Evolutionary conservation across 2,329 filamentous ascomycete species (phyloP).

Genomic region (Coleophoma eucalyptorum): DNA sequence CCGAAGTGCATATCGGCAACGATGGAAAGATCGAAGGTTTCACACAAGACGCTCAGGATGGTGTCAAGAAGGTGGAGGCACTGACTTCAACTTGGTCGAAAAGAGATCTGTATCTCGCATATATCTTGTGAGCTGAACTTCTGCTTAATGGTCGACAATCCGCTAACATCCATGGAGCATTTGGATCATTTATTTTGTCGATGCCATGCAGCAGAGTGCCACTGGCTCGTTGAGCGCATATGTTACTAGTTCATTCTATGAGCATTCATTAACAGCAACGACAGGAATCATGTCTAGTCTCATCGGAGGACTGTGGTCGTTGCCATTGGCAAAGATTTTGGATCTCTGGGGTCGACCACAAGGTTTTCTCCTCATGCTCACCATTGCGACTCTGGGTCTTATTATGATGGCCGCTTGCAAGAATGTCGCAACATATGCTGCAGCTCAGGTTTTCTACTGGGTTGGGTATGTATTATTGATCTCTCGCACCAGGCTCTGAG

Average conservation of each 20-base stretch:
- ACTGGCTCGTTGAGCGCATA: not conserved
- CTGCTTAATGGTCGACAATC: no score
- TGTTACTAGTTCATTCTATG: slow-evolving; percentile 1
- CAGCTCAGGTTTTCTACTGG: slow-evolving; percentile 54
- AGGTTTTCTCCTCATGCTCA: slow-evolving; percentile 51
- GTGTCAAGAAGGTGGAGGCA: not conserved
- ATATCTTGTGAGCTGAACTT: not conserved
- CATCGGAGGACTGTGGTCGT: not conserved
- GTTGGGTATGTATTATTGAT: slow-evolving; percentile 45
- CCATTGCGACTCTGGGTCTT: slow-evolving; percentile 46
- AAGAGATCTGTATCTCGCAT: not conserved
- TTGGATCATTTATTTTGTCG: not conserved
- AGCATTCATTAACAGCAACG: not conserved
- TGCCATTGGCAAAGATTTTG: slow-evolving; percentile 55
- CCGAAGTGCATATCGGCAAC: no score
- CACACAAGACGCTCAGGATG: not conserved
- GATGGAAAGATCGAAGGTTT: no score
- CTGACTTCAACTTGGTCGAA: not conserved
- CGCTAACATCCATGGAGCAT: not conserved
- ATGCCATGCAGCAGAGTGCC: not conserved
- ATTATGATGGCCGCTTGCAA: slow-evolving; percentile 61
- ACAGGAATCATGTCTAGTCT: slow-evolving; percentile 4
- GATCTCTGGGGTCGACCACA: slow-evolving; percentile 63
- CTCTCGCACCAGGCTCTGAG: no score
- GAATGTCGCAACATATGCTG: slow-evolving; percentile 54